Evolutionary conservation across 2,329 filamentous ascomycete species (phyloP).

Genomic region (Cercospora berteroae): DNA sequence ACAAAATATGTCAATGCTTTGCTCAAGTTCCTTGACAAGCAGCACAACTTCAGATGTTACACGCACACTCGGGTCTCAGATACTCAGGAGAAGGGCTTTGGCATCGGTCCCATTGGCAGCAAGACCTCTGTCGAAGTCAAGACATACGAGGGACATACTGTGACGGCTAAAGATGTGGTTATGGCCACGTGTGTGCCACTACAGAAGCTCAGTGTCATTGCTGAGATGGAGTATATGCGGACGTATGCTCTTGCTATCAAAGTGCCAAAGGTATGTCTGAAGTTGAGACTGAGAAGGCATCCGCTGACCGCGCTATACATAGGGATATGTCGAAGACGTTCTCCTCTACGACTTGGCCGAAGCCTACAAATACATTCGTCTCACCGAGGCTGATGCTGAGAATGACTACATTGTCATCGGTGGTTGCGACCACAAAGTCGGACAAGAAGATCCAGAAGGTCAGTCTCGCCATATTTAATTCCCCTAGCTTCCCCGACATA

Average conservation of each 20-base stretch:
- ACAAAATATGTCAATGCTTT: constrained; percentile 57
- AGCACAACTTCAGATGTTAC: constrained; percentile 55
- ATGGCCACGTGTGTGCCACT: constrained; percentile 57
- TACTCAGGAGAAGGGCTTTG: constrained; percentile 51
- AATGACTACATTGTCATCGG: constrained; percentile 58
- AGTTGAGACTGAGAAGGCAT: not conserved
- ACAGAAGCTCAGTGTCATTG: constrained; percentile 55
- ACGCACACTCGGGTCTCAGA: constrained; percentile 51
- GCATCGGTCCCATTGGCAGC: constrained; percentile 46
- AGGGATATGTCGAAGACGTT: constrained; percentile 52
- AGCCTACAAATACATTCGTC: constrained; percentile 55
- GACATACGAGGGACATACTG: constrained; percentile 49
- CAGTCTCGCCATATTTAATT: not conserved
- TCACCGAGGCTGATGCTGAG: constrained; percentile 54
- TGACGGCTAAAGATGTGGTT: constrained; percentile 51
- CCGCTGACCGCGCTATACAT: not conserved
- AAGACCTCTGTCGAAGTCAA: constrained; percentile 47
- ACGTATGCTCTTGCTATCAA: constrained; percentile 59
- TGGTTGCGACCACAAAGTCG: constrained; percentile 60
- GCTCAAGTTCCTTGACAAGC: constrained; percentile 51
- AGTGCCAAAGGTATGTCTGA: constrained; percentile 44
- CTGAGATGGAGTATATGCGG: constrained; percentile 54
- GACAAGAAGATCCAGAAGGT: constrained; percentile 44
- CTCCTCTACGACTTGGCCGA: constrained; percentile 57
- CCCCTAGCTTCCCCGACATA: not conserved